Evolutionary conservation across 495 filamentous ascomycete genomes (phyloP).

Genomic region (Penicillium flavigenum): DNA sequence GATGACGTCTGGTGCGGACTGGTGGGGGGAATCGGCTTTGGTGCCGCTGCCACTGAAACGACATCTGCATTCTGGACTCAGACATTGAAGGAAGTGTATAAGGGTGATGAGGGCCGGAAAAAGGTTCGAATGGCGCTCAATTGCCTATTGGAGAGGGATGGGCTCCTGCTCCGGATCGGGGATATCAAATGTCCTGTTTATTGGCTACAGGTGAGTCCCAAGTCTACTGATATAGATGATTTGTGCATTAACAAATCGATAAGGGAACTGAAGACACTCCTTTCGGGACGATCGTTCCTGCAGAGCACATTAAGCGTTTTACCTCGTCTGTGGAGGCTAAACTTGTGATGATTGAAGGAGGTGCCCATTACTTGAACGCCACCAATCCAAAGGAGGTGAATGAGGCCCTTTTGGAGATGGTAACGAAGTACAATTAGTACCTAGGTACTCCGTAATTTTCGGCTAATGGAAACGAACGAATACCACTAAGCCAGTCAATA

Average conservation of each 20-base stretch:
- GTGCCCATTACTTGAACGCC: constrained; percentile 59
- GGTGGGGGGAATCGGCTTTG: constrained; percentile 58
- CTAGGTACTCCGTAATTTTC: too few relatives aligned
- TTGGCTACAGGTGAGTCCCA: constrained; percentile 59
- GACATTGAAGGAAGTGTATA: constrained; percentile 55
- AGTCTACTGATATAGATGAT: neutral
- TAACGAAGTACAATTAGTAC: constrained; percentile 22
- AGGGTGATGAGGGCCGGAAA: constrained; percentile 58
- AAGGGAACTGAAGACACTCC: constrained; percentile 56
- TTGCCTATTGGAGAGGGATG: constrained; percentile 58
- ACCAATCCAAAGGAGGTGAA: constrained; percentile 57
- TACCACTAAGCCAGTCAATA: too few relatives aligned
- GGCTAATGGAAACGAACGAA: too few relatives aligned
- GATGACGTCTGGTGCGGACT: constrained; percentile 57
- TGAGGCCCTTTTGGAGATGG: constrained; percentile 50
- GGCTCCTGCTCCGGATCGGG: constrained; percentile 51
- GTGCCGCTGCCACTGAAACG: constrained; percentile 39
- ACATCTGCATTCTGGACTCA: constrained; percentile 52
- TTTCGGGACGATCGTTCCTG: constrained; percentile 47
- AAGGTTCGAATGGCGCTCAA: constrained; percentile 58
- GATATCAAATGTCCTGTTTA: constrained; percentile 62
- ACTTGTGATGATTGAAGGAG: constrained; percentile 52
- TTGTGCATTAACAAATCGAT: constrained; percentile 1
- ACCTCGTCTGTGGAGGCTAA: constrained; percentile 51
- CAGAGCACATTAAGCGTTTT: constrained; percentile 60